Evolutionary conservation across 2,329 filamentous ascomycete genomes (phyloP).

Genomic region (Botrytis medusae): DNA sequence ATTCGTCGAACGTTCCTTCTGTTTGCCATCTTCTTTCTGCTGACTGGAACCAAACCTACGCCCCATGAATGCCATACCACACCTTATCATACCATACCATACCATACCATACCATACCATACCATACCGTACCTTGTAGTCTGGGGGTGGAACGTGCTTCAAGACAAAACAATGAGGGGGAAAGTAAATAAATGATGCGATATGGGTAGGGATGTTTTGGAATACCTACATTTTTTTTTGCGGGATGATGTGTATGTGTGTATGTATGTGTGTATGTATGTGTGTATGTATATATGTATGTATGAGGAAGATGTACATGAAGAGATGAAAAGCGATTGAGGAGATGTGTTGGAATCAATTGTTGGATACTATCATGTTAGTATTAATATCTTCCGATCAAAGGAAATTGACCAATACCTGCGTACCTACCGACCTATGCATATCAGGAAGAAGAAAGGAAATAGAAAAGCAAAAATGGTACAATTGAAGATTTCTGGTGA

Average conservation of each 20-base stretch:
- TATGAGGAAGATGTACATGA: not conserved
- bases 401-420: not conserved
- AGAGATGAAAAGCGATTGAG: not conserved
- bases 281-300: not conserved
- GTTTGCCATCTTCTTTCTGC: not conserved
- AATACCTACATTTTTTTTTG: not conserved
- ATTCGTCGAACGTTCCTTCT: not conserved
- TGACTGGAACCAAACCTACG: too few species aligned
- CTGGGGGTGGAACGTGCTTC: slow-evolving; percentile 13
- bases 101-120: too few species aligned
- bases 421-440: too few species aligned
- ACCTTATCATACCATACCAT: too few species aligned
- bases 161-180: slow-evolving; percentile 19
- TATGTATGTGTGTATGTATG: not conserved
- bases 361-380: not conserved
- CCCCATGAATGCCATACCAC: too few species aligned
- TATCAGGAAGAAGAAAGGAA: not conserved
- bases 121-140: not conserved
- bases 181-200: slow-evolving; percentile 14
- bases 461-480: not conserved
- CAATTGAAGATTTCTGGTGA: not conserved
- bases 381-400: not conserved
- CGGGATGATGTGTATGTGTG: not conserved
- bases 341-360: not conserved
- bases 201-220: not conserved